Conservation (phyloP, 1,139 yeast species). For the Zygoascus hellenicus region DNA sequence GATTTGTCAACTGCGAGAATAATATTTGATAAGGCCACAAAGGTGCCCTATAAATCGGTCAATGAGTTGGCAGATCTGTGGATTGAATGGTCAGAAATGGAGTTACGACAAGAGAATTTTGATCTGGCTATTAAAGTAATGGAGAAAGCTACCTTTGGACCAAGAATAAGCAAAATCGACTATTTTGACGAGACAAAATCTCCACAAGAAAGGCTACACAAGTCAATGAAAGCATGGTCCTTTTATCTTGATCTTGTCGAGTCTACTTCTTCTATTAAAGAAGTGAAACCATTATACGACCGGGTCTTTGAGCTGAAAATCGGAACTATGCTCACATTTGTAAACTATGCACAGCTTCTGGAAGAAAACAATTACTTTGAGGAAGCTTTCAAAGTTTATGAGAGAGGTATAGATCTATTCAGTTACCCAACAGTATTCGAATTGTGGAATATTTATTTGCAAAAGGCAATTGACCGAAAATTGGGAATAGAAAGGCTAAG, state of each 20-base stretch:
- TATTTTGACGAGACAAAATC: slow-evolving; percentile 43
- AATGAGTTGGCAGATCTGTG: slow-evolving; percentile 67
- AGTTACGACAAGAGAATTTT: slow-evolving; percentile 46
- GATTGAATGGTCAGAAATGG: slow-evolving; percentile 68
- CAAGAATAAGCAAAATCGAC: slow-evolving; percentile 34
- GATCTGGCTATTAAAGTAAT: slow-evolving; percentile 51
- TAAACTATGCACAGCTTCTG: slow-evolving; percentile 61
- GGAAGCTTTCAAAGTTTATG: slow-evolving; percentile 58
- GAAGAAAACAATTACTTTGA: slow-evolving; percentile 46
- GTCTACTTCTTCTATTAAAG: slow-evolving; percentile 45
- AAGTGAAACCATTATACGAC: slow-evolving; percentile 50
- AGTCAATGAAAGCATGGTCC: slow-evolving; percentile 63
- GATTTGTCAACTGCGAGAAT: slow-evolving; percentile 51
- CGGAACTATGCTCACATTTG: slow-evolving; percentile 62
- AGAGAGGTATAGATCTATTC: slow-evolving; percentile 58
- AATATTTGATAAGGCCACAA: slow-evolving; percentile 58
- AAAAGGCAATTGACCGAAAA: slow-evolving; percentile 42
- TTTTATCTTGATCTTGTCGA: slow-evolving; percentile 71
- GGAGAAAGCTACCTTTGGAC: slow-evolving; percentile 46
- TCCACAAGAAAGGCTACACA: slow-evolving; percentile 56
- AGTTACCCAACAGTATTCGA: slow-evolving; percentile 60
- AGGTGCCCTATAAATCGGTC: slow-evolving; percentile 60
- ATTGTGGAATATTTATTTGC: slow-evolving; percentile 66
- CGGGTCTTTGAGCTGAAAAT: slow-evolving; percentile 55
- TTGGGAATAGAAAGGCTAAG: slow-evolving; percentile 54